Percentiles rank a stretch among this genome's conserved stretches.
phyloP scores from a whole-genome alignment of 345 rosid genomes.

The Turritis glabra region DNA sequence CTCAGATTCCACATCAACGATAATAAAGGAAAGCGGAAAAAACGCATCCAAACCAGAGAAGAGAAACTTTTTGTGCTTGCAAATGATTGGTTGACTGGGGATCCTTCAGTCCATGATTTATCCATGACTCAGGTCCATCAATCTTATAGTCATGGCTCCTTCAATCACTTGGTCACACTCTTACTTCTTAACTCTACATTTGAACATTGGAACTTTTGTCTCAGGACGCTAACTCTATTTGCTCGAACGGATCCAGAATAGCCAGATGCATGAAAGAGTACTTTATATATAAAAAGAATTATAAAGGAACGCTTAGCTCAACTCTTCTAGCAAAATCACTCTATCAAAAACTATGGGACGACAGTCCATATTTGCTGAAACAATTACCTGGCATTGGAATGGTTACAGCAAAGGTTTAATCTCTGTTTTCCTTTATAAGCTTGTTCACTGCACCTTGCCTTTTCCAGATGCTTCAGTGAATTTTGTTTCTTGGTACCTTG shows the following conservation, averaged over 20 bases:
- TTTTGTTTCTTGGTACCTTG: background rate
- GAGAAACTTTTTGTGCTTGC: slow-evolving; percentile 89
- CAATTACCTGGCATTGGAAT: slow-evolving; percentile 94
- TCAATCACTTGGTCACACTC: slow-evolving; percentile 20
- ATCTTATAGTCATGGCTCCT: slow-evolving; percentile 3
- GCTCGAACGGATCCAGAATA: slow-evolving; percentile 80
- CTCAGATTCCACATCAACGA: slow-evolving; percentile 84
- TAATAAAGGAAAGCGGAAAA: slow-evolving; percentile 85
- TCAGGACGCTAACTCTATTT: slow-evolving; percentile 85
- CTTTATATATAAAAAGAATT: slow-evolving; percentile 77
- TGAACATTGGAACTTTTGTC: slow-evolving; percentile 31
- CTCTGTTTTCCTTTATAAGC: background rate
- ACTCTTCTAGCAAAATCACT: slow-evolving; percentile 81
- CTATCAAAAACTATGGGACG: slow-evolving; percentile 96
- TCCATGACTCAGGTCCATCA: slow-evolving; percentile 81
- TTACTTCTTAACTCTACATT: slow-evolving; percentile 29
- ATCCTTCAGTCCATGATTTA: slow-evolving; percentile 84
- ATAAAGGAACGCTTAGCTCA: slow-evolving; percentile 75
- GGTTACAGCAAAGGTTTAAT: slow-evolving; percentile 92
- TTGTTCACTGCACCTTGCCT: background rate
- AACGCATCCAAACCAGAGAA: slow-evolving; percentile 87
- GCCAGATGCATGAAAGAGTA: slow-evolving; percentile 96
- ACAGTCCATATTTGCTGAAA: slow-evolving; percentile 86
- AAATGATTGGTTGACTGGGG: slow-evolving; percentile 96
- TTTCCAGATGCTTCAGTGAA: background rate